A percentile compares a stretch with the other conserved stretches of the same genome.
These are phyloP conservation scores for Xerocomus cyaneibrunnescens DNA, from an alignment of 1,284 basidiomycete genomes.

Conservation along the genomic window DNA sequence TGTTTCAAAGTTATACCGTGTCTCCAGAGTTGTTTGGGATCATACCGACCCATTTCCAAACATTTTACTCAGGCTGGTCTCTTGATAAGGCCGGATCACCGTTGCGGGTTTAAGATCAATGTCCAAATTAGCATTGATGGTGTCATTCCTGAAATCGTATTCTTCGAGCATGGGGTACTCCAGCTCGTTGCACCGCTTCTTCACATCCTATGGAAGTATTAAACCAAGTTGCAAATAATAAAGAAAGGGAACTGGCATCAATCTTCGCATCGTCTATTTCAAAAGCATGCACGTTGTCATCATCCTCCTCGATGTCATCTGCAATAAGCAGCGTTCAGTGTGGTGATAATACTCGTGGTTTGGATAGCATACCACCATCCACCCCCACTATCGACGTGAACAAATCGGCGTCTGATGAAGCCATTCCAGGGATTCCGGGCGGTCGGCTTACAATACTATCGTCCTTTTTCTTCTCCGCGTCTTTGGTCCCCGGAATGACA, in stretches of 20 bases:
- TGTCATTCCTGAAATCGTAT: constrained; percentile 97
- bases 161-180: constrained; percentile 97
- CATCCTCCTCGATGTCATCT: constrained; percentile 97
- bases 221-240: not conserved
- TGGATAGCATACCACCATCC: constrained; percentile 64
- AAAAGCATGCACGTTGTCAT: constrained; percentile 94
- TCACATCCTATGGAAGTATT: constrained; percentile 66
- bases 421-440: constrained; percentile 32
- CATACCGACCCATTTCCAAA: constrained; percentile 87
- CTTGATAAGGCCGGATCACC: constrained; percentile 95
- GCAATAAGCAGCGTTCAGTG: constrained; percentile 5
- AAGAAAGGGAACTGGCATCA: constrained; percentile 55
- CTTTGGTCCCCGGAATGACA: constrained; percentile 83
- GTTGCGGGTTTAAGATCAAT: constrained; percentile 97
- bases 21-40: not conserved
- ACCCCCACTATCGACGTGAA: constrained; percentile 93
- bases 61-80: constrained; percentile 97
- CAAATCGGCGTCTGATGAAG: constrained; percentile 64
- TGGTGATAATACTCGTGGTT: not conserved
- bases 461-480: constrained; percentile 64
- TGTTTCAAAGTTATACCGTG: constrained; percentile 33
- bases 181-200: constrained; percentile 90
- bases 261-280: constrained; percentile 91
- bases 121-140: constrained; percentile 90
- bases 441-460: constrained; percentile 43